These are phyloP conservation scores for Saccharomycopsis olivae DNA, from an alignment of 805 yeast species.

Conservation along the genomic window DNA sequence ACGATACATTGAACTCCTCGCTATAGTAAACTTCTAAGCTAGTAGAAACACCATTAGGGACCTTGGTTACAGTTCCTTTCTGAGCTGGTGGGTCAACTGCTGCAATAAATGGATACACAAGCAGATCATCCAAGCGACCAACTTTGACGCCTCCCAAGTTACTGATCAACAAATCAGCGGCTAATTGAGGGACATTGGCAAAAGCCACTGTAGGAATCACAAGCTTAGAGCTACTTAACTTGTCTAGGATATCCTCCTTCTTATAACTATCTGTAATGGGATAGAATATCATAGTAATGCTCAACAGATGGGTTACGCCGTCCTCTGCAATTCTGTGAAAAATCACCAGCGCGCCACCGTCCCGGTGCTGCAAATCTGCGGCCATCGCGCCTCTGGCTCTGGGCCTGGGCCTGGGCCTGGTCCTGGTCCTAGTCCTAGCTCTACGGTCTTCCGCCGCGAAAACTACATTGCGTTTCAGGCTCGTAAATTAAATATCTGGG, in stretches of 20 bases:
- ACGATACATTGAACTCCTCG: constrained; percentile 30
- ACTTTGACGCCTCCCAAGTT: constrained; percentile 43
- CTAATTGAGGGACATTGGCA: constrained; percentile 84
- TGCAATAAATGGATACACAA: constrained; percentile 73
- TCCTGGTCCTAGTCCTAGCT: no score
- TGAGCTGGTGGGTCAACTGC: constrained; percentile 52
- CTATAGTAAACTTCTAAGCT: constrained; percentile 56
- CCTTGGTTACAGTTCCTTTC: constrained; percentile 1
- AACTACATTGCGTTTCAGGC: no score
- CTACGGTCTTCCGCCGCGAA: no score
- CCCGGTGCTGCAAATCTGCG: no score
- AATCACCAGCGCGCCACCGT: no score
- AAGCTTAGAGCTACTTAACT: constrained; percentile 30
- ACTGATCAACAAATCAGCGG: constrained; percentile 63
- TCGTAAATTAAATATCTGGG: no score
- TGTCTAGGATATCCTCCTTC: not conserved
- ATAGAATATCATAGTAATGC: no score
- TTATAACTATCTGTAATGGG: no score
- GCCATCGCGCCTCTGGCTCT: no score
- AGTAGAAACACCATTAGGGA: constrained; percentile 41
- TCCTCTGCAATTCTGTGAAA: no score
- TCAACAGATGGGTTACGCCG: no score
- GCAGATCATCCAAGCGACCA: constrained; percentile 46
- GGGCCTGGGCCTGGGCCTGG: no score
- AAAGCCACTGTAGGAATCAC: constrained; percentile 73